Evolutionary conservation across 345 rosid genomes (phyloP).

Genomic region (Capsella bursapastoris): DNA sequence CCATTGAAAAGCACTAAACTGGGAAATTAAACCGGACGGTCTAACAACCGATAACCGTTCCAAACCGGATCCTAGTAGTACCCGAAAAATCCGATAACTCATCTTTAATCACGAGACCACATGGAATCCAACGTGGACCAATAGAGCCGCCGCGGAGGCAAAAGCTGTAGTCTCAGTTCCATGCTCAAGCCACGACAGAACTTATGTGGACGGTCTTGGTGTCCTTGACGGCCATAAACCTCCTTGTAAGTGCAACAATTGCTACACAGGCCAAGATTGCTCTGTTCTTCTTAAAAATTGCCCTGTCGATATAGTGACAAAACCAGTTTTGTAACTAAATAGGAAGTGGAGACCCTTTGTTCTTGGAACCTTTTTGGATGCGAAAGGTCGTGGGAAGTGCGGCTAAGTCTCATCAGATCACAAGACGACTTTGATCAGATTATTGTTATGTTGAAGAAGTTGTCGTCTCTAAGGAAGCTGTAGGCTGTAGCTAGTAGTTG

Average conservation of each 20-base stretch:
- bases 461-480: background rate
- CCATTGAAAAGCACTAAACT: no score
- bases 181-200: conserved; percentile 79
- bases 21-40: no score
- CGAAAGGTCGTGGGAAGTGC: background rate
- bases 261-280: conserved; percentile 63
- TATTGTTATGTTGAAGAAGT: conserved; percentile 20
- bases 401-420: conserved; percentile 61
- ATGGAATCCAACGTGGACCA: conserved; percentile 59
- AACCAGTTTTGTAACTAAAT: background rate
- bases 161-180: conserved; percentile 61
- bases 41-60: no score
- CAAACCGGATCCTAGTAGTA: no score
- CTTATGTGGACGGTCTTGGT: conserved; percentile 62
- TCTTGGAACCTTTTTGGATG: conserved; percentile 39
- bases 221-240: conserved; percentile 41
- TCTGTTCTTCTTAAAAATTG: conserved; percentile 51
- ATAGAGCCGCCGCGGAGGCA: conserved; percentile 62
- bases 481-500: background rate
- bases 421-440: conserved; percentile 64
- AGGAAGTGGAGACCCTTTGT: conserved; percentile 31
- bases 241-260: conserved; percentile 68
- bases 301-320: conserved; percentile 24
- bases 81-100: no score
- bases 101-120: background rate